A percentile compares a stretch with the other conserved stretches of the same genome.
Evolutionary conservation across 164 flowering plant genomes (phyloP).

Genomic region (Pachysandra terminalis): DNA sequence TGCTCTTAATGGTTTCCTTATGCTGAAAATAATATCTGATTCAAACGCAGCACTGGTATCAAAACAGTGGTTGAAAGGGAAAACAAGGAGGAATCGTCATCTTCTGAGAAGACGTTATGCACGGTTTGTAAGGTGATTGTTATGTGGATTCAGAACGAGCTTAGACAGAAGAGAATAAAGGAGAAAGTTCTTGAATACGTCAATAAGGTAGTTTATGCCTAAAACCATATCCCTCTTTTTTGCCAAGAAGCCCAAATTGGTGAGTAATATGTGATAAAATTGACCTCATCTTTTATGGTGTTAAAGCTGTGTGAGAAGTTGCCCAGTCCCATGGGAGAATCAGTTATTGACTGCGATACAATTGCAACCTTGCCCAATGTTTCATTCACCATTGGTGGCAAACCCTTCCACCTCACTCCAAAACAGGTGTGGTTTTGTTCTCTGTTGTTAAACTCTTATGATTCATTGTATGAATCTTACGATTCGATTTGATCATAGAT

Average conservation of each 20-base stretch:
- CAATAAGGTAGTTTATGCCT: constrained; percentile 27
- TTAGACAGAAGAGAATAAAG: constrained; percentile 33
- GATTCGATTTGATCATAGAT: too few species aligned
- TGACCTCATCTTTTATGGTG: background rate
- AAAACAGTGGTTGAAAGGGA: constrained; percentile 25
- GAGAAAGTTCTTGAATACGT: constrained; percentile 43
- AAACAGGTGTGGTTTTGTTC: constrained; percentile 34
- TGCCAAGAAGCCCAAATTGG: background rate
- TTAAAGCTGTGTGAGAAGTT: constrained; percentile 58
- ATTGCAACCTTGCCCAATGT: constrained; percentile 37
- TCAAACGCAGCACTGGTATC: constrained; percentile 33
- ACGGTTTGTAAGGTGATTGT: constrained; percentile 46
- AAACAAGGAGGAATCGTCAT: constrained; percentile 9
- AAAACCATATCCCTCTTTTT: background rate
- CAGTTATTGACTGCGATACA: constrained; percentile 35
- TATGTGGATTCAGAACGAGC: constrained; percentile 46
- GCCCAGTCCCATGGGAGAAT: constrained; percentile 64
- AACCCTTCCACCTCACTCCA: constrained; percentile 40
- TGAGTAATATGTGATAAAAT: background rate
- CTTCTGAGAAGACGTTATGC: constrained; percentile 27
- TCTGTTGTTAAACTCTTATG: too few species aligned
- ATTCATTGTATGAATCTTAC: too few species aligned
- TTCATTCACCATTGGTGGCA: constrained; percentile 39
- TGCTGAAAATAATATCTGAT: background rate
- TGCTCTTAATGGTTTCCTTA: background rate